Evolutionary conservation across 164 flowering plant species (phyloP), one percentile per base, ranked within the genome.

Genomic region (Amborella trichopoda): DNA sequence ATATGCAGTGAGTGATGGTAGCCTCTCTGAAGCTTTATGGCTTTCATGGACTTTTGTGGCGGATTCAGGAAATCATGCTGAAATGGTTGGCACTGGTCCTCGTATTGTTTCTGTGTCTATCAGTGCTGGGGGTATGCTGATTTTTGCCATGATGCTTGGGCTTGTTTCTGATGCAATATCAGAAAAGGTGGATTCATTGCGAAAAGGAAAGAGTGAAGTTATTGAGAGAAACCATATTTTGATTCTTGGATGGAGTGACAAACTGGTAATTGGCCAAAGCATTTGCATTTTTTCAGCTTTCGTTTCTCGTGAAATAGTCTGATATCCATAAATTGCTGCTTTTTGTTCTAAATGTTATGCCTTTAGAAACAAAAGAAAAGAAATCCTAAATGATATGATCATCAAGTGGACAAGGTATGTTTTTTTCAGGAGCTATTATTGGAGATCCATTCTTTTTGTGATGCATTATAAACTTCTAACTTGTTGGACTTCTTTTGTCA

Each of bases 121-220:
- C 24, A 89, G 78, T 62, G 62, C 90, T 11, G 97, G 93, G 36
- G 97, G 97, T 54, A 89, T 89, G 97, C 68, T 89, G 48, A 85
- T 84, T 53, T 89, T 89, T 74, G 97, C 97, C 11, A 89, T 82
- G 95, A 89, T 89, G 94, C 85, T 89, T 38, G 97, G 97, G 44
- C 95, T 89, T 48, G 90, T 89, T 47, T 89, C 97, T 51, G 97
- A 89, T 75, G 93, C 95, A 17, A 89, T 89, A 40, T 78, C 97
- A 16, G 94, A 84, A 61, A 89, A 80, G 67, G 87, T 89, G 39
- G 97, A 89, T 60, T 89, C 95, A 21, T 59, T 78, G 55, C 66
- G 95, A 33, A 89, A 89, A 65, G 97, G 97, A 46, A 84, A 80
- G 67, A 84, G 97, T 64, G 97, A 89, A 75, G 95, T 84, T 34